Conservation (phyloP, 2,329 filamentous ascomycete species). For the Alternaria panax region DNA sequence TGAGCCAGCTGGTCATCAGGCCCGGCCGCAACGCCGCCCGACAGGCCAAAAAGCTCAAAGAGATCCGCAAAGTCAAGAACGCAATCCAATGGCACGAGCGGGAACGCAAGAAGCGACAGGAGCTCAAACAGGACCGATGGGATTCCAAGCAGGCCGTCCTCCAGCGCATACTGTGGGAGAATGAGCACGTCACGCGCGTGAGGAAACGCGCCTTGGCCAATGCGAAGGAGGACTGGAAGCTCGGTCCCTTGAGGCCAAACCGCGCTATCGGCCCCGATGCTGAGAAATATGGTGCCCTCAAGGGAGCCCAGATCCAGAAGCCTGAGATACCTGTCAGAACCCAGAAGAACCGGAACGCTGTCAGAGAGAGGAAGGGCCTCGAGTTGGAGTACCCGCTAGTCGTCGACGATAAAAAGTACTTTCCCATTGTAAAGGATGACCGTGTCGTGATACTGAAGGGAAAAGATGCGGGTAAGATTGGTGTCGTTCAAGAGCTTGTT, state of each 20-base stretch:
- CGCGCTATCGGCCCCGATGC: constrained; percentile 69
- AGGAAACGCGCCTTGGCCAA: constrained; percentile 61
- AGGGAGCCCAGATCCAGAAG: constrained; percentile 34
- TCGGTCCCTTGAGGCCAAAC: constrained; percentile 80
- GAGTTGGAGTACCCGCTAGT: constrained; percentile 37
- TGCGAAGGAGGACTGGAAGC: constrained; percentile 77
- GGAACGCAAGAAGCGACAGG: constrained; percentile 33
- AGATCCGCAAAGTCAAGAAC: constrained; percentile 54
- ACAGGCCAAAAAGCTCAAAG: constrained; percentile 41
- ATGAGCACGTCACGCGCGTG: constrained; percentile 33
- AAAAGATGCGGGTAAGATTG: constrained; percentile 83
- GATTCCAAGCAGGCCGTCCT: constrained; percentile 39
- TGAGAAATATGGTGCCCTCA: constrained; percentile 67
- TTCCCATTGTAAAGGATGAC: constrained; percentile 65
- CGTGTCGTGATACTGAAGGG: constrained; percentile 83
- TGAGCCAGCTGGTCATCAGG: constrained; percentile 34
- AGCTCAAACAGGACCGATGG: constrained; percentile 37
- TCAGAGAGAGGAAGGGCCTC: constrained; percentile 29
- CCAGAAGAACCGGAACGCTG: constrained; percentile 33
- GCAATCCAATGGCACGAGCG: constrained; percentile 44
- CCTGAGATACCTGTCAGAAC: constrained; percentile 51
- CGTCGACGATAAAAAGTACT: constrained; percentile 39
- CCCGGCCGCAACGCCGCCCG: constrained; percentile 38
- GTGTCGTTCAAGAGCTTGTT: constrained; percentile 67
- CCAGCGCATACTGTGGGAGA: constrained; percentile 24